Evolutionary conservation across 352 stramenopile species (phyloP).

Genomic region (Globisporangium canariense): DNA sequence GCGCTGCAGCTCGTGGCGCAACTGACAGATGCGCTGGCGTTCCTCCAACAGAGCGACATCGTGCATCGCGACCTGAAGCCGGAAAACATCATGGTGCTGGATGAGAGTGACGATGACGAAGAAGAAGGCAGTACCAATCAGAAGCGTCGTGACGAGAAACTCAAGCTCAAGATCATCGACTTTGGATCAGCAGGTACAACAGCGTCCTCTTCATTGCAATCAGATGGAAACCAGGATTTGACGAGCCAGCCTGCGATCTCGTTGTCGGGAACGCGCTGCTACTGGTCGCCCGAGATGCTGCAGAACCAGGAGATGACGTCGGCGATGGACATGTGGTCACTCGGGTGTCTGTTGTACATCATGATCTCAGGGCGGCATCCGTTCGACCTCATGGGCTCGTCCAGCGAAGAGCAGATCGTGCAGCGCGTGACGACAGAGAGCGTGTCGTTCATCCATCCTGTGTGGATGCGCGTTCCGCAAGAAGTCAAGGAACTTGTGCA

Average conservation of each 20-base stretch:
- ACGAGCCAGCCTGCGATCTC: conserved; percentile 19
- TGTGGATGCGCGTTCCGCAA: conserved; percentile 46
- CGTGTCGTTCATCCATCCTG: conserved; percentile 51
- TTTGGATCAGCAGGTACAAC: conserved; percentile 68
- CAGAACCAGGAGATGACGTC: conserved; percentile 45
- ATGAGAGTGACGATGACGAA: conserved; percentile 7
- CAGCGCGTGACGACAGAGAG: conserved; percentile 44
- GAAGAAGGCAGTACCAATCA: background rate
- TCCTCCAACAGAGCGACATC: conserved; percentile 60
- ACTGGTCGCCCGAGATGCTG: conserved; percentile 83
- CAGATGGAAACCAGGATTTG: conserved; percentile 6
- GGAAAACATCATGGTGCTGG: conserved; percentile 81
- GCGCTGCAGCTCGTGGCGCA: conserved; percentile 59
- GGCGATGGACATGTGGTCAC: conserved; percentile 87
- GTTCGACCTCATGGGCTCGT: conserved; percentile 81
- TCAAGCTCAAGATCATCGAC: conserved; percentile 84
- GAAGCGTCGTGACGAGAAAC: conserved; percentile 21
- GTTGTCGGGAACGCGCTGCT: conserved; percentile 78
- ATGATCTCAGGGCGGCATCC: conserved; percentile 80
- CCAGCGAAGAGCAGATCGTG: conserved; percentile 75
- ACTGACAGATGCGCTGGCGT: conserved; percentile 61
- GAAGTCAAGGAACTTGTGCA: conserved; percentile 66
- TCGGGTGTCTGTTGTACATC: conserved; percentile 88
- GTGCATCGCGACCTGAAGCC: conserved; percentile 89
- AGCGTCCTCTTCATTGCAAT: background rate